These are phyloP conservation scores for Diaporthe amygdali DNA, from an alignment of 2,329 filamentous ascomycete genomes.

Conservation along the genomic window DNA sequence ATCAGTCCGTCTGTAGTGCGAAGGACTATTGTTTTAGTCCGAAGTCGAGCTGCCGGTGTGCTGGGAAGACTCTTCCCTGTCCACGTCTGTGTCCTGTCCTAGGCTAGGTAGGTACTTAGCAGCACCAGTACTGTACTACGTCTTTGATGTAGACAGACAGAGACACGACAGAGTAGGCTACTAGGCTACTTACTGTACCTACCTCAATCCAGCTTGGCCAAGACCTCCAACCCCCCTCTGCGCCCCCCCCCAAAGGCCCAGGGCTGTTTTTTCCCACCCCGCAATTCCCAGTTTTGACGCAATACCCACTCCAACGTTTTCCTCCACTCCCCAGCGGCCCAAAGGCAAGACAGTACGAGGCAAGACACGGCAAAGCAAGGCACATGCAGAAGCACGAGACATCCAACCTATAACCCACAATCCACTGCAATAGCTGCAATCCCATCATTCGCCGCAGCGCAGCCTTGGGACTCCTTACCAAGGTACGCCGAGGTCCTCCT, in stretches of 20 bases:
- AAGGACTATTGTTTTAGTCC: constrained; percentile 1
- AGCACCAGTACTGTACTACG: background rate
- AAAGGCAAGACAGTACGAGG: background rate
- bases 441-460: background rate
- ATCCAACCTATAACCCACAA: background rate
- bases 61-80: constrained; percentile 11
- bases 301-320: constrained; percentile 7
- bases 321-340: background rate
- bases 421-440: background rate
- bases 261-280: constrained; percentile 8
- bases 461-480: background rate
- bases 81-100: background rate
- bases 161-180: too few species aligned
- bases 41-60: constrained; percentile 12
- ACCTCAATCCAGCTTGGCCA: background rate
- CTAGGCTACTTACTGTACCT: too few species aligned
- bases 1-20: too few species aligned
- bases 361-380: background rate
- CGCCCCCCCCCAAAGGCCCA: background rate
- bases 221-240: too few species aligned
- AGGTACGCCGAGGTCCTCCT: background rate
- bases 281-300: constrained; percentile 6
- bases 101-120: too few species aligned
- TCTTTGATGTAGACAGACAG: too few species aligned
- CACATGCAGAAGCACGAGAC: background rate